Evolutionary conservation across 352 stramenopile genomes (phyloP), one percentile per base, ranked within the genome.

Genomic region (Globisporangium iwayamae): DNA sequence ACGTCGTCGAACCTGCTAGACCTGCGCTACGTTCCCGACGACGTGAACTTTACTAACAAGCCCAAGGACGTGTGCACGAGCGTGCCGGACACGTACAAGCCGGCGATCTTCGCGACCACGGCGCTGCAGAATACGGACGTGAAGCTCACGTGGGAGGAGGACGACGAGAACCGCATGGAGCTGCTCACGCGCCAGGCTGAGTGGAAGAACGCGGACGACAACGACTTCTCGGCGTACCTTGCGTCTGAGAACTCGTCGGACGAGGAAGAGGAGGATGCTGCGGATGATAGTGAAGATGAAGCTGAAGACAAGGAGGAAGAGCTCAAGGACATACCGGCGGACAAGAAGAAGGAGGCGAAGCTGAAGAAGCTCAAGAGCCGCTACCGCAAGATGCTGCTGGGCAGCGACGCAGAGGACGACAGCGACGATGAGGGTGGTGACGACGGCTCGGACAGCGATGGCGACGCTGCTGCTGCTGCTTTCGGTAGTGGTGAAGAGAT

Each of bases 81-180:
- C 30, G 72, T 99, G n/a, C 91, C 96, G 0, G 89, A 96, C 36
- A 91, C 85, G 28, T 99, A 99, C 78, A 89, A 95, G 54, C 96
- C 97, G 11, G 87, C 96, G 8, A 91, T 98, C 53, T 99, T 99
- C 70, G 86, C 97, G 10, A 96, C 96, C 1, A 79, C 82, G 51
- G 96, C 96, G 20, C 77, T 99, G 48, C 88, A 96, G 69, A 78
- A 91, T 60, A 98, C 95, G 5, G 91, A 94, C 39, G 89, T 99
- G 20, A 85, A 96, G 68, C 94, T 97, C 53, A 98, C 94, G 38
- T 99, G 97, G 97, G 97, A 99, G 61, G 82, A 96, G 55, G 94
- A 96, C 60, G 96, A 98, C 66, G 77, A 87, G 10, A 82, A 96
- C 51, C 81, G 95, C 59, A 62, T 97, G 73, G 94, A 96, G 84